A percentile compares a stretch with the other conserved stretches of the same genome.
Evolutionary conservation across 106 monocot species (phyloP).

Genomic region (Dioscorea zingiberensis): DNA sequence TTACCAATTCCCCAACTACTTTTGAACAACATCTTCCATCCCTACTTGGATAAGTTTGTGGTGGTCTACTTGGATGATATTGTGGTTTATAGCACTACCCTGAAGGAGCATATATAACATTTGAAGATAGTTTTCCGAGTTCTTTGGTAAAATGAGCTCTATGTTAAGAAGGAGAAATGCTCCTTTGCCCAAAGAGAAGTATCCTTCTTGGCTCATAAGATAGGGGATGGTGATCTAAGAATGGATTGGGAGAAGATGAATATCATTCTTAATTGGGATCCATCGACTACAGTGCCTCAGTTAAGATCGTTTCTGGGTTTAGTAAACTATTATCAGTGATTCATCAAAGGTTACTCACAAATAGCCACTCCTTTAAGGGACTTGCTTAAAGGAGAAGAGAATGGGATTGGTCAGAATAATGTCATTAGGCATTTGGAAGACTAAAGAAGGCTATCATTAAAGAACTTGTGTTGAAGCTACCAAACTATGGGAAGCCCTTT

Average conservation of each 20-base stretch:
- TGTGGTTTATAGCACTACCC: neutral
- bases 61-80: slow-evolving; percentile 12
- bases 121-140: neutral
- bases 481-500: neutral
- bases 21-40: slow-evolving; percentile 5
- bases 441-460: neutral
- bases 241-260: neutral
- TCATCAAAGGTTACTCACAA: neutral
- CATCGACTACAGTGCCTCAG: neutral
- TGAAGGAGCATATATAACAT: slow-evolving; percentile 5
- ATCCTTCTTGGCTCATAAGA: neutral
- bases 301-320: neutral
- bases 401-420: no score
- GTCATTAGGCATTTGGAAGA: no score
- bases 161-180: slow-evolving; percentile 3
- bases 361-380: neutral
- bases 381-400: no score
- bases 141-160: neutral
- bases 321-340: neutral
- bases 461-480: no score
- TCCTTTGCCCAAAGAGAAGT: neutral
- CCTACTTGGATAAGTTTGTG: neutral
- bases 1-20: slow-evolving; percentile 8
- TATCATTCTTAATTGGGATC: neutral
- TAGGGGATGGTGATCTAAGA: neutral